Evolutionary conservation across 768 basidiomycete genomes (phyloP).

Genomic region (Termitomyces titanicus): DNA sequence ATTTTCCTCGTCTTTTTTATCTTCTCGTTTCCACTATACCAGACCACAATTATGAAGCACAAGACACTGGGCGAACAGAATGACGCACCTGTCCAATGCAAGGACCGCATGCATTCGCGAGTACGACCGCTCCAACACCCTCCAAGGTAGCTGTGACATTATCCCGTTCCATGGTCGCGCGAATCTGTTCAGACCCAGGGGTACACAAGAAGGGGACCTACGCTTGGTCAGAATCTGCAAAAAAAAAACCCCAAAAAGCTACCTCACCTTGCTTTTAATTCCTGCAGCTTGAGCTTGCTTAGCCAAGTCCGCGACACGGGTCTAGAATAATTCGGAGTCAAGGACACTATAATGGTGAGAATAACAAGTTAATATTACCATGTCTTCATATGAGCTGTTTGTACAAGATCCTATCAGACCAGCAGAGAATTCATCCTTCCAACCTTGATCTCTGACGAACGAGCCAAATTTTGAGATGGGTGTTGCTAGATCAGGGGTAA

Average conservation of each 20-base stretch:
- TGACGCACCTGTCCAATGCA: slow-evolving; percentile 86
- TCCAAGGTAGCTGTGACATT: slow-evolving; percentile 77
- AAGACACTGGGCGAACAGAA: neutral
- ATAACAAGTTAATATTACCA: slow-evolving; percentile 46
- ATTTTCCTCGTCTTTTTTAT: slow-evolving; percentile 86
- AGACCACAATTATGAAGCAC: slow-evolving; percentile 6
- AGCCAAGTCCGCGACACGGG: slow-evolving; percentile 88
- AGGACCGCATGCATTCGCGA: slow-evolving; percentile 98
- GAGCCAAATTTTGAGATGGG: slow-evolving; percentile 85
- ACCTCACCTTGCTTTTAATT: slow-evolving; percentile 61
- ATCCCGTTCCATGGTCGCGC: slow-evolving; percentile 97
- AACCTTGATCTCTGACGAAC: slow-evolving; percentile 80
- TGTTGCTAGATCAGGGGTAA: slow-evolving; percentile 95
- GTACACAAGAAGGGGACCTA: slow-evolving; percentile 85
- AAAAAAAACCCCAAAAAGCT: neutral
- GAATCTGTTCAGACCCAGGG: slow-evolving; percentile 92
- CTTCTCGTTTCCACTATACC: slow-evolving; percentile 85
- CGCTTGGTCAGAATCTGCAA: slow-evolving; percentile 5
- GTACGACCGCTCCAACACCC: slow-evolving; percentile 88
- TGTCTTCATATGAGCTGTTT: slow-evolving; percentile 96
- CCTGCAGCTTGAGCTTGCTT: slow-evolving; percentile 85
- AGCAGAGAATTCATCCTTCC: slow-evolving; percentile 92
- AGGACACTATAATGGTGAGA: slow-evolving; percentile 6
- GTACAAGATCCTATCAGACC: slow-evolving; percentile 98
- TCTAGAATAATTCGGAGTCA: slow-evolving; percentile 40